phyloP scores from a whole-genome alignment of 345 rosid species.

The Aurinia saxatilis region DNA sequence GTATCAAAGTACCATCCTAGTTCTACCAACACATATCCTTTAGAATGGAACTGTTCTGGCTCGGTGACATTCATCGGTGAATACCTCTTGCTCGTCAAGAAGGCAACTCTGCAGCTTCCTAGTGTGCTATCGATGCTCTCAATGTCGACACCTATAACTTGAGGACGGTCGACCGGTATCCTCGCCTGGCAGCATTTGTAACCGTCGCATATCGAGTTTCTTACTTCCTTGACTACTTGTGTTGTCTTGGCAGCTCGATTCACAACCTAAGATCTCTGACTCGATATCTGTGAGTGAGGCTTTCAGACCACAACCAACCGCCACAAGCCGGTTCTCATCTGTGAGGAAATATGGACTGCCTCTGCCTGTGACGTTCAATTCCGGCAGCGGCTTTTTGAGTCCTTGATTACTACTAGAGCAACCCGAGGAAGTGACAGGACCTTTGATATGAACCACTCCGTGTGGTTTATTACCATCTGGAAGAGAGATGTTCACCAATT shows the following conservation, averaged over 20 bases:
- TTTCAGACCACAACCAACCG: slow-evolving; percentile 32
- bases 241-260: slow-evolving; percentile 28
- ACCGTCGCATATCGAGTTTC: slow-evolving; percentile 28
- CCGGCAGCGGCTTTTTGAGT: background rate
- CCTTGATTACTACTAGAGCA: background rate
- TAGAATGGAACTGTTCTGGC: background rate
- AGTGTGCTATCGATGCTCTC: background rate
- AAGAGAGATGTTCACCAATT: slow-evolving; percentile 26
- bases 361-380: slow-evolving; percentile 18
- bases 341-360: slow-evolving; percentile 24
- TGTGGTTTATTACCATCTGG: background rate
- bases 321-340: slow-evolving; percentile 28
- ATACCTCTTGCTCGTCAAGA: slow-evolving; percentile 18
- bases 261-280: slow-evolving; percentile 30
- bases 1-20: slow-evolving; percentile 36
- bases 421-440: slow-evolving; percentile 19
- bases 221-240: background rate
- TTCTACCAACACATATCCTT: slow-evolving; percentile 7
- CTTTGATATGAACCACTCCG: slow-evolving; percentile 25
- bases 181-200: slow-evolving; percentile 38
- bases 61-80: slow-evolving; percentile 1
- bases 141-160: background rate
- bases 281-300: background rate
- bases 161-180: slow-evolving; percentile 19
- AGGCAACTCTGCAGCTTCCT: slow-evolving; percentile 15